A percentile compares a stretch with the other conserved stretches of the same genome.
phyloP scores from a whole-genome alignment of 1,139 yeast genomes.

The Diutina rugosa region DNA sequence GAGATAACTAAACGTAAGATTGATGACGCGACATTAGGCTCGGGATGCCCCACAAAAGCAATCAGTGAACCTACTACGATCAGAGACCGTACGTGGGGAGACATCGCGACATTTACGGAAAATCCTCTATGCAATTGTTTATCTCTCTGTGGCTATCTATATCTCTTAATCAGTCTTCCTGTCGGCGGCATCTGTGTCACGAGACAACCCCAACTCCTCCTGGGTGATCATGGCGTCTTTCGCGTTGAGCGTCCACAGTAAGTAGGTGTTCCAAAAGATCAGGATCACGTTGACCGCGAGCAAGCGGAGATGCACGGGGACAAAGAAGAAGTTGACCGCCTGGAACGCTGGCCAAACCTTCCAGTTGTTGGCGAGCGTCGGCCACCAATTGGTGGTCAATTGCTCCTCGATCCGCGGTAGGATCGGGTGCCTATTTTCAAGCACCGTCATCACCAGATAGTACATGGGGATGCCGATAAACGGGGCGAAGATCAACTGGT shows the following conservation, averaged over 20 bases:
- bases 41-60: background rate
- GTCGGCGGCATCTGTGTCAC: background rate
- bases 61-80: background rate
- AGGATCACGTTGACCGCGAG: slow-evolving; percentile 60
- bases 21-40: no score
- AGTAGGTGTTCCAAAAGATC: slow-evolving; percentile 71
- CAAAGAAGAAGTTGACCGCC: slow-evolving; percentile 50
- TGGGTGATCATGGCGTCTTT: background rate
- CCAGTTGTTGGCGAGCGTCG: slow-evolving; percentile 64
- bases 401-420: slow-evolving; percentile 20
- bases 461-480: slow-evolving; percentile 53
- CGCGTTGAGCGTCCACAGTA: background rate
- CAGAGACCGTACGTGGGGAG: background rate
- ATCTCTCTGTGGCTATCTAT: background rate
- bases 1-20: no score
- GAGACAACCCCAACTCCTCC: background rate
- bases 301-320: slow-evolving; percentile 60
- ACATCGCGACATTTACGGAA: background rate
- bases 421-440: slow-evolving; percentile 28
- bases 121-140: background rate
- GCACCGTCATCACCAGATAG: slow-evolving; percentile 49
- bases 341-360: slow-evolving; percentile 82
- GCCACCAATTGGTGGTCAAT: slow-evolving; percentile 38
- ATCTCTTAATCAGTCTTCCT: background rate
- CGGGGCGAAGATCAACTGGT: slow-evolving; percentile 74